These are phyloP conservation scores for Cucurbita maxima DNA, from an alignment of 306 rosid genomes.

Conservation along the genomic window DNA sequence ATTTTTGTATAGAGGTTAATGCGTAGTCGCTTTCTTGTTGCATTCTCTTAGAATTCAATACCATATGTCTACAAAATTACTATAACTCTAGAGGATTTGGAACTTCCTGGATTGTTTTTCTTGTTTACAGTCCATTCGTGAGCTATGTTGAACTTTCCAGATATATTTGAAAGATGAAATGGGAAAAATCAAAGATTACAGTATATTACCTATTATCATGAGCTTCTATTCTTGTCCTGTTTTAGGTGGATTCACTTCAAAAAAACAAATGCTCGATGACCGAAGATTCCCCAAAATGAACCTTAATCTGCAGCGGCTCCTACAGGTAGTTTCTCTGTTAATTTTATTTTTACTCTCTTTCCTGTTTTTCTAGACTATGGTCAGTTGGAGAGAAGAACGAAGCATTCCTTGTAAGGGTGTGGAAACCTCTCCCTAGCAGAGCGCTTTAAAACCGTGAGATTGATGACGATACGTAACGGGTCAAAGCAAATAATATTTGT, in stretches of 20 bases:
- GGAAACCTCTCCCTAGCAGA: too few relatives aligned
- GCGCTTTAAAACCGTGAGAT: too few relatives aligned
- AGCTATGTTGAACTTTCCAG: background rate
- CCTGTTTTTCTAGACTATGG: background rate
- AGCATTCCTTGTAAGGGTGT: too few relatives aligned
- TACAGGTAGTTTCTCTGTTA: slow-evolving; percentile 49
- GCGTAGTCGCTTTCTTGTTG: too few relatives aligned
- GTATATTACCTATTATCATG: background rate
- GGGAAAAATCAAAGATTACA: background rate
- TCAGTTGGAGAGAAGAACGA: too few relatives aligned
- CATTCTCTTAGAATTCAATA: too few relatives aligned
- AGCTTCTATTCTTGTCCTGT: background rate
- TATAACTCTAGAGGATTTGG: background rate
- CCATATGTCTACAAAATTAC: too few relatives aligned
- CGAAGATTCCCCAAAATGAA: slow-evolving; percentile 94
- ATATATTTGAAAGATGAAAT: background rate
- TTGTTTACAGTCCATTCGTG: background rate
- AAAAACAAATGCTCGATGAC: slow-evolving; percentile 95
- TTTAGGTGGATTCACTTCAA: slow-evolving; percentile 70
- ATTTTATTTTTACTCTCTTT: background rate
- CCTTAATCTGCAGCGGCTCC: slow-evolving; percentile 81
- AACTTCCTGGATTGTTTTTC: background rate
- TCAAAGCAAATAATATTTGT: too few relatives aligned
- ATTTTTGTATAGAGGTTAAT: too few relatives aligned
- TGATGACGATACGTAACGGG: too few relatives aligned